Percentiles rank a stretch among this genome's conserved stretches.
Conservation (phyloP, 257 asterid species). For the Solanum pennellii region DNA sequence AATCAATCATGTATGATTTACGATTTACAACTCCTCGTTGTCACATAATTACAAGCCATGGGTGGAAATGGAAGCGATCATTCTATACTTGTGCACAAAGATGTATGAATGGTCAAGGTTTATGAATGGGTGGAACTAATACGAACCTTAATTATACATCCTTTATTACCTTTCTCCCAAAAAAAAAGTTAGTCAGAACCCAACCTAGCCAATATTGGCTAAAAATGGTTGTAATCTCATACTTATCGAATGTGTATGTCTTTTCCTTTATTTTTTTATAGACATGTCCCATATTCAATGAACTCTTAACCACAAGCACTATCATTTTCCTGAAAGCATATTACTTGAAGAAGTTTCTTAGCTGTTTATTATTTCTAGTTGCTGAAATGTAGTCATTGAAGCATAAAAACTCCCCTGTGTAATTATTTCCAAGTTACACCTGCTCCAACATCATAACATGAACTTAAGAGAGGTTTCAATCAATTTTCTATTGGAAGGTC, state of each 20-base stretch:
- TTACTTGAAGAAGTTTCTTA: not conserved
- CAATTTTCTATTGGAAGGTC: not conserved
- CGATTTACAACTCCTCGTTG: not conserved
- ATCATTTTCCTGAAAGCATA: not conserved
- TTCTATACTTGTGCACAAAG: not conserved
- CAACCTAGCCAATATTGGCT: not conserved
- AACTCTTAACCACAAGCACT: not conserved
- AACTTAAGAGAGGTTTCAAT: not conserved
- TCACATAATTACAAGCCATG: not conserved
- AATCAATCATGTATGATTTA: not conserved
- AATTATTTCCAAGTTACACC: not conserved
- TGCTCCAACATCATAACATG: not conserved
- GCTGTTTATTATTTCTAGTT: not conserved
- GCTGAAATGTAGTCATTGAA: not conserved
- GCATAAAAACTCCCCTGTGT: not conserved
- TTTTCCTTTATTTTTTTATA: not conserved
- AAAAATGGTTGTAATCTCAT: not conserved
- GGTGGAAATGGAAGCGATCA: not conserved
- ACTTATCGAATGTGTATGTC: not conserved
- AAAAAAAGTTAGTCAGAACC: not conserved
- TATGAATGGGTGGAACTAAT: not conserved
- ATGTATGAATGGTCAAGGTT: not conserved
- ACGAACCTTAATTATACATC: not conserved
- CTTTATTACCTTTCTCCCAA: not conserved
- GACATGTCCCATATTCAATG: not conserved